Evolutionary conservation across 768 basidiomycete genomes (phyloP).

Genomic region (Pilatotrama ljubarskyi): DNA sequence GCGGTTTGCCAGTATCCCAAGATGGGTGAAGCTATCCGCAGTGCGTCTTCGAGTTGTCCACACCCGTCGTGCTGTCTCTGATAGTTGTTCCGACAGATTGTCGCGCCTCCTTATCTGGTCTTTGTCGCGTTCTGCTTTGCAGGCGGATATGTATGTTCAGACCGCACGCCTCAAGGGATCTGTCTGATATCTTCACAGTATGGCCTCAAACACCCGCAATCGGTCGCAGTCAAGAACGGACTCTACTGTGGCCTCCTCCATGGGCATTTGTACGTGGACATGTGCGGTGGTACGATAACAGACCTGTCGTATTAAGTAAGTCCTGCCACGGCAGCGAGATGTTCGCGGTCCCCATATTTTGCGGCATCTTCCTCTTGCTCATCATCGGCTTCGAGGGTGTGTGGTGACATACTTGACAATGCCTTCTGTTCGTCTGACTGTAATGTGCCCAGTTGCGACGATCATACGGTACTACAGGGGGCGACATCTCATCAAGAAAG

Average conservation of each 20-base stretch:
- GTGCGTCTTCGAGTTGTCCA: conserved; percentile 19
- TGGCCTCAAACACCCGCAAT: conserved; percentile 24
- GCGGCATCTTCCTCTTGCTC: conserved; percentile 39
- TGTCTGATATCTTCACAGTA: neutral
- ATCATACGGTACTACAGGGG: conserved; percentile 43
- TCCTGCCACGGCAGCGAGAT: conserved; percentile 18
- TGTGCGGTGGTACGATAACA: neutral
- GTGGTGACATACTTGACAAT: neutral
- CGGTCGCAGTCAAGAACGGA: conserved; percentile 40
- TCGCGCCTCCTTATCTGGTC: conserved; percentile 41
- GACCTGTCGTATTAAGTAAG: neutral
- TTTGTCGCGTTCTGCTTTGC: conserved; percentile 43
- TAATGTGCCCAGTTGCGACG: conserved; percentile 39
- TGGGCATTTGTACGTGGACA: conserved; percentile 12
- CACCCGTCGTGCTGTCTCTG: neutral
- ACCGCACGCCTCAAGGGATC: no score
- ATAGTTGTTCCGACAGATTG: conserved; percentile 31
- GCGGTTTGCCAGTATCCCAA: conserved; percentile 24
- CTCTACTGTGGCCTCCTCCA: conserved; percentile 44
- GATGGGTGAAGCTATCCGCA: conserved; percentile 28
- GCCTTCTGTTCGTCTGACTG: neutral
- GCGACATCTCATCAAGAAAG: conserved; percentile 30
- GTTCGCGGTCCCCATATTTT: conserved; percentile 45
- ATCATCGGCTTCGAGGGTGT: conserved; percentile 50
- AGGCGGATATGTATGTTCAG: conserved; percentile 28